These are phyloP conservation scores for Rhododendron kiyosumense DNA, from an alignment of 148 eudicot genomes.

Conservation along the genomic window DNA sequence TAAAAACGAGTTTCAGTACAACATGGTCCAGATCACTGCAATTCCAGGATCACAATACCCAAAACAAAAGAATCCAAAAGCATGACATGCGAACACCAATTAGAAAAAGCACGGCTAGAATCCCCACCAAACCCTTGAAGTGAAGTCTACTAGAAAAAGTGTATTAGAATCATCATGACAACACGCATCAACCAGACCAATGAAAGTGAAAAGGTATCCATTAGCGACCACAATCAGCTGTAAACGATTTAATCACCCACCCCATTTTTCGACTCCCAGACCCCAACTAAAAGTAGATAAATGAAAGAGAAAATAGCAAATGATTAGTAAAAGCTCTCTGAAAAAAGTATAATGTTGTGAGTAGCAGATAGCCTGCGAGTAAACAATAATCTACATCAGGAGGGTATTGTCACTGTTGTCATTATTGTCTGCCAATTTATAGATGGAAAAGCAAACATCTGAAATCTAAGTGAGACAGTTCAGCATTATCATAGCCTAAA, in stretches of 20 bases:
- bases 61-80: background rate
- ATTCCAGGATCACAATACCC: background rate
- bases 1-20: constrained; percentile 2
- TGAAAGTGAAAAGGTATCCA: background rate
- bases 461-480: background rate
- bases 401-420: background rate
- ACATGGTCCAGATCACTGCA: background rate
- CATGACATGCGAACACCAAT: background rate
- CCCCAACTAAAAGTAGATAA: background rate
- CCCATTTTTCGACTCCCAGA: background rate
- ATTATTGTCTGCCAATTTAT: background rate
- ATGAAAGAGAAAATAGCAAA: background rate
- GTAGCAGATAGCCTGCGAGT: background rate
- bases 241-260: background rate
- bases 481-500: background rate
- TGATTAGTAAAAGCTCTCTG: background rate
- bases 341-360: background rate
- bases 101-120: background rate
- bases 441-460: background rate
- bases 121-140: background rate
- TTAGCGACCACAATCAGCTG: background rate
- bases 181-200: background rate
- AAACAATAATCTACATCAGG: background rate
- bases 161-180: background rate
- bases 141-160: background rate